Evolutionary conservation across 78 protist species (phyloP), one percentile per base, ranked within the genome.

Genomic region (Dictyostelium citrinum): DNA sequence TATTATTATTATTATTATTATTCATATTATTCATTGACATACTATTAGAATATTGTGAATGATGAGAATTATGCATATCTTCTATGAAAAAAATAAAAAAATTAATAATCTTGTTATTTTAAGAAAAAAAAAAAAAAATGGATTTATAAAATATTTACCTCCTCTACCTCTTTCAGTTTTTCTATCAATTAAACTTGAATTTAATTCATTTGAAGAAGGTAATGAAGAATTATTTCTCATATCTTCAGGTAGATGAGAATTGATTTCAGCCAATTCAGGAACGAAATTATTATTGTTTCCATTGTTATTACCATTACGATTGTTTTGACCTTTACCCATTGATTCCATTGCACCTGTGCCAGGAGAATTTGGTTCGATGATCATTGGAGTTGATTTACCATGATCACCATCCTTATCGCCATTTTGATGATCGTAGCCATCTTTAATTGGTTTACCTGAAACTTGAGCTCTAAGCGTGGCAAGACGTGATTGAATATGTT

Each of bases 401-500:
- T 37, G 37, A 64, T 24, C 3, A 1, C 10, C 35, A 64, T 37
- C 72, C 24, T 75, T 43, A 24, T 64, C 35, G 11, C 72, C 72
- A 27, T 64, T 64, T 64, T 64, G 39, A 12, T 27, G 31, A 10
- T n/a, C 72, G 11, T 64, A 64, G 31, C 82, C 78, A 27, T 43
- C 68, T 9, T 29, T 46, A n/a, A 46, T 22, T 46, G 67, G 60
- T 46, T 77, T 77, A 22, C 84, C 84, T 17, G 76, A 14, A 35
- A 88, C 68, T 46, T 88, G 93, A 7, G 46, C 81, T 33, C 71
- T 78, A 45, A 83, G 84, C 1, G 91, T 81, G 6, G 76, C 75
- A 12, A 93, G 64, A 22, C 96, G 67, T n/a, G 90, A 75, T 82
- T 93, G 96, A 64, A 95, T 95, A 83, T 88, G 94, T 35, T 76